A percentile compares a stretch with the other conserved stretches of the same genome.
phyloP scores from a whole-genome alignment of 2,329 filamentous ascomycete species.

The Pseudocercospora eumusae region DNA sequence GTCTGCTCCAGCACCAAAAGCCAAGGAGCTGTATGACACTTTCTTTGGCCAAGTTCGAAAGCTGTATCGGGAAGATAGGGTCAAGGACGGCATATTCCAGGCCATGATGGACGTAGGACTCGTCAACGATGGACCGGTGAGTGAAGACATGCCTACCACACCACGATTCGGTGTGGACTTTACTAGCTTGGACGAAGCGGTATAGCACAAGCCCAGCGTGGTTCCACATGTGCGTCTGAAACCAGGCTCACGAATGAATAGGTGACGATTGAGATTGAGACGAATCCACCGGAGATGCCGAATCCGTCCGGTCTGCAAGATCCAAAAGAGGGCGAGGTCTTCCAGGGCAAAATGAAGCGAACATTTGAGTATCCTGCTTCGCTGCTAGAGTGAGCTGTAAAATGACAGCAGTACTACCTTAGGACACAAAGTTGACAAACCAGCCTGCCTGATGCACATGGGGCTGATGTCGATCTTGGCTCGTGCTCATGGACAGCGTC shows the following conservation, averaged over 20 bases:
- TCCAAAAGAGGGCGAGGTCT: constrained; percentile 33
- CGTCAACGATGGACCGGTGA: constrained; percentile 79
- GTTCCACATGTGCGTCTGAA: background rate
- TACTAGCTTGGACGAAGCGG: constrained; percentile 59
- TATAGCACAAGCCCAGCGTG: constrained; percentile 40
- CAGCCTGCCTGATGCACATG: background rate
- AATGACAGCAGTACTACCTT: background rate
- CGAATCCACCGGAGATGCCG: constrained; percentile 47
- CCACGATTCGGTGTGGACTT: constrained; percentile 48
- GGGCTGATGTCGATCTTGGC: constrained; percentile 6
- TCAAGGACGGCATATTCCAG: constrained; percentile 95
- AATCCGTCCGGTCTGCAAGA: constrained; percentile 37
- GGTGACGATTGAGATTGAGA: constrained; percentile 54
- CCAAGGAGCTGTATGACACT: constrained; percentile 76
- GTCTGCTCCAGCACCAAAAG: constrained; percentile 75
- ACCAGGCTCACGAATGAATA: constrained; percentile 31
- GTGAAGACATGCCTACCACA: constrained; percentile 40
- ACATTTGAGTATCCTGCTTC: constrained; percentile 41
- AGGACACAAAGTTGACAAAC: constrained; percentile 1
- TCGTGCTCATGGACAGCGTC: constrained; percentile 6
- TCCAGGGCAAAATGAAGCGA: constrained; percentile 40
- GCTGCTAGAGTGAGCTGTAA: constrained; percentile 39
- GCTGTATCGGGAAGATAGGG: constrained; percentile 69
- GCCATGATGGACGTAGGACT: constrained; percentile 98
- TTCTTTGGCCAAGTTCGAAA: constrained; percentile 77